Percentiles rank a stretch among this genome's conserved stretches.
Evolutionary conservation across 1,284 basidiomycete genomes (phyloP).

Genomic region (Peniophora sp.): DNA sequence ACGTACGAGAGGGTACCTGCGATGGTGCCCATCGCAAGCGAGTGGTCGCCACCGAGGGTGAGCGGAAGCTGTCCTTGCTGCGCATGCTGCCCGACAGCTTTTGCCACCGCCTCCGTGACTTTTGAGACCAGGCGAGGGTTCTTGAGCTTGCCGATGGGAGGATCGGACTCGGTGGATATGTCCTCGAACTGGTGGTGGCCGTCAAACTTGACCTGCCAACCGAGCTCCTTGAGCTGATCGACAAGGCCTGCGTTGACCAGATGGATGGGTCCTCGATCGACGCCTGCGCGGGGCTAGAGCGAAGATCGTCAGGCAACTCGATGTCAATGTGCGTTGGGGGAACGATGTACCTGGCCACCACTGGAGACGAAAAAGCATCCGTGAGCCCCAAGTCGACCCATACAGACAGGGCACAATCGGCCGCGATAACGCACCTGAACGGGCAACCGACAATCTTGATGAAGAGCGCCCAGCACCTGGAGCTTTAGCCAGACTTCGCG

Average conservation of each 20-base stretch:
- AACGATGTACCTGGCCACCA: constrained; percentile 46
- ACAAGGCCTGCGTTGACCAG: constrained; percentile 82
- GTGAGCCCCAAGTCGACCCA: neutral
- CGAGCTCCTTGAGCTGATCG: constrained; percentile 70
- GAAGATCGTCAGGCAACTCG: constrained; percentile 5
- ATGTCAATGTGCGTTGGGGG: constrained; percentile 3
- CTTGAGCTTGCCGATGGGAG: constrained; percentile 83
- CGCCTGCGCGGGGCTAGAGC: constrained; percentile 65
- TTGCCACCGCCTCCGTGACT: constrained; percentile 80
- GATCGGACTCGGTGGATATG: constrained; percentile 59
- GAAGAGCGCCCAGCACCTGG: neutral
- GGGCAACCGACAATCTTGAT: constrained; percentile 67
- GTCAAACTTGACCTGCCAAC: constrained; percentile 86
- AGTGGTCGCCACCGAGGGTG: constrained; percentile 96
- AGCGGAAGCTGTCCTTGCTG: constrained; percentile 78
- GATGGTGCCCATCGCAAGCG: constrained; percentile 89
- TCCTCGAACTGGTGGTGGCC: constrained; percentile 86
- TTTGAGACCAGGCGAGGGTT: constrained; percentile 81
- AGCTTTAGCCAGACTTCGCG: neutral
- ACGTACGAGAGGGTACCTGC: constrained; percentile 71
- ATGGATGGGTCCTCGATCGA: constrained; percentile 87
- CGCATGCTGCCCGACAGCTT: constrained; percentile 68
- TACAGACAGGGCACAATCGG: neutral
- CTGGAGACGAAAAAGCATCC: constrained; percentile 20
- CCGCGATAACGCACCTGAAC: constrained; percentile 47